Evolutionary conservation across 331 rosid species (phyloP).

Genomic region (Spiraea crenata): DNA sequence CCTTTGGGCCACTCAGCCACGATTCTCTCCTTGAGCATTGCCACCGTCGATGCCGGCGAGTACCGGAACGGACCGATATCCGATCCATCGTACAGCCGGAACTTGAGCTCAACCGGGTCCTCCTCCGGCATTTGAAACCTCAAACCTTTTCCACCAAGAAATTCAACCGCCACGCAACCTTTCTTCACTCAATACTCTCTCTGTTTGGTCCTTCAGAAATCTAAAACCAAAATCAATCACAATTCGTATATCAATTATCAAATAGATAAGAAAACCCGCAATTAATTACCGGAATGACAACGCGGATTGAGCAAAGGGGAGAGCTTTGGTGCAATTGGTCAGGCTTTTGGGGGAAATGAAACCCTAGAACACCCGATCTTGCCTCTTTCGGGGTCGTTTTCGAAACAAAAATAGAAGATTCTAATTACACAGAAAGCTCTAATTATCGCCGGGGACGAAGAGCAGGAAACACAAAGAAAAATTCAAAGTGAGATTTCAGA

Average conservation of each 20-base stretch:
- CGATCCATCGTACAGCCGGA: constrained; percentile 79
- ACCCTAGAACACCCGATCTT: constrained; percentile 35
- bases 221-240: neutral
- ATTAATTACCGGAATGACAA: constrained; percentile 25
- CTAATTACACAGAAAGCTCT: neutral
- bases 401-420: neutral
- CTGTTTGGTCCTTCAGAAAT: neutral
- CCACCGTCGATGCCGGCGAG: constrained; percentile 61
- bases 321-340: neutral
- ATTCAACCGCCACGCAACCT: neutral
- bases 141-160: constrained; percentile 31
- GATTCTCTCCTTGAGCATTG: constrained; percentile 71
- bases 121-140: constrained; percentile 81
- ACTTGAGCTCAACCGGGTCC: constrained; percentile 76
- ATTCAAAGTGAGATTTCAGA: constrained; percentile 24
- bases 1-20: constrained; percentile 85
- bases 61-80: constrained; percentile 78
- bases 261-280: neutral
- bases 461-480: neutral
- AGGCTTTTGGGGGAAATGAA: constrained; percentile 17
- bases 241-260: neutral
- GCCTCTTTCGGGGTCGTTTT: constrained; percentile 9
- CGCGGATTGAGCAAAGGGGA: constrained; percentile 10
- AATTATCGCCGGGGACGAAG: neutral
- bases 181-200: neutral